Evolutionary conservation across 345 rosid species (phyloP).

Genomic region (Geranium brycei): DNA sequence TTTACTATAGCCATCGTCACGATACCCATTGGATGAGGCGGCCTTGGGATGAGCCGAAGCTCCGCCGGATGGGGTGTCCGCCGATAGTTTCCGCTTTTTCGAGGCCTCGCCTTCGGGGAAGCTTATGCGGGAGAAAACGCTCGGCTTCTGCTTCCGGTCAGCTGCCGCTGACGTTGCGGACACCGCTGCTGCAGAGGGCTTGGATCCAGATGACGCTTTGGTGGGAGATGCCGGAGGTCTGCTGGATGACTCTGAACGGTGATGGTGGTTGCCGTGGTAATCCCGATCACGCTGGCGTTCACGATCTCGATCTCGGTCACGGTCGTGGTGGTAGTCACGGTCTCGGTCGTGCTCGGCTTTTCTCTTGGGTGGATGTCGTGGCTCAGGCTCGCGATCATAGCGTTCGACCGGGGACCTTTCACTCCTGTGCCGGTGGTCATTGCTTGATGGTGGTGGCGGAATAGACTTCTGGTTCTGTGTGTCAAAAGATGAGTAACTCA

Average conservation of each 20-base stretch:
- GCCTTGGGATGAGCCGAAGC: constrained; percentile 27
- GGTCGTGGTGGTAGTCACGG: constrained; percentile 18
- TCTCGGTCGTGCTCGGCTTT: constrained; percentile 42
- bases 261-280: constrained; percentile 20
- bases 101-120: constrained; percentile 54
- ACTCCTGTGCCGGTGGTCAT: constrained; percentile 27
- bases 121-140: constrained; percentile 92
- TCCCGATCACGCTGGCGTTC: constrained; percentile 23
- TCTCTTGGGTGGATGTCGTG: constrained; percentile 47
- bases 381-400: constrained; percentile 18
- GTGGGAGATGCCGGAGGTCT: constrained; percentile 23
- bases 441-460: constrained; percentile 21
- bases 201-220: constrained; percentile 10
- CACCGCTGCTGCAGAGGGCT: constrained; percentile 12
- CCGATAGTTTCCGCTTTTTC: constrained; percentile 43
- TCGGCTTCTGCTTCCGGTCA: constrained; percentile 39
- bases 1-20: constrained; percentile 31
- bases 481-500: neutral
- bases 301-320: constrained; percentile 21
- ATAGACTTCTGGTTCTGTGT: constrained; percentile 29
- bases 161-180: constrained; percentile 19
- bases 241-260: constrained; percentile 28
- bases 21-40: constrained; percentile 33
- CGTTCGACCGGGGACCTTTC: constrained; percentile 43
- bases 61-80: constrained; percentile 8